Evolutionary conservation across 106 monocot genomes (phyloP), one percentile per base, ranked within the genome.

Genomic region (Acorus calamus): DNA sequence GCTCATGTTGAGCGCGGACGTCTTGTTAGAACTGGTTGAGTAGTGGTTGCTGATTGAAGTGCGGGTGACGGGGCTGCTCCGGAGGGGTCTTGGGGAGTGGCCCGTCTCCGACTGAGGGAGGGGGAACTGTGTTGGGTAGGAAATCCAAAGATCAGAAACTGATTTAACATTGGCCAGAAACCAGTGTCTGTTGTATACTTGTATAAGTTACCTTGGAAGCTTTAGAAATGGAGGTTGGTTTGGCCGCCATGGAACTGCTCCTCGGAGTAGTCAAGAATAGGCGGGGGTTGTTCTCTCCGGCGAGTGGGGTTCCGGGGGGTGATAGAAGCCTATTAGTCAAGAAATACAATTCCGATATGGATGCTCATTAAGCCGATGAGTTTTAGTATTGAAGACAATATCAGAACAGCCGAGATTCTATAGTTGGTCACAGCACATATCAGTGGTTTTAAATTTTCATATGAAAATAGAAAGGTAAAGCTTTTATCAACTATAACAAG

Each of bases 221-320:
- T 61, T 79, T 79, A 12, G 76, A 50, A 50, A 61, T 72, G 13
- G 74, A 74, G 42, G 58, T 51, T 75, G 84, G 73, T 81, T 72
- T 73, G 53, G 59, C 63, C n/a, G 70, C 28, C 28, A 28, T 62
- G 3, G 62, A 44, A 63, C 44, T 71, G 53, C 60, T 66, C 62
- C 63, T 81, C 46, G 77, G 47, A 67, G 58, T 57, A 61, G 66
- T 49, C 51, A 83, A 59, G 7, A 71, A 14, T 7, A 14, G 42
- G 45, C 67, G 69, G 44, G 60, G 64, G 55, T 84, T 84, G 48
- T 6, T 69, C 52, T 66, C 61, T 28, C 82, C 74, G 28, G 67
- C 53, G 42, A 74, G 73, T 47, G 89, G 89, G 60, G 79, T 81
- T 64, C 79, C 84, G 44, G 89, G 89, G 11, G 89, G 89, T 56